Conservation (phyloP, 345 rosid species). For the Lumnitzera littorea region DNA sequence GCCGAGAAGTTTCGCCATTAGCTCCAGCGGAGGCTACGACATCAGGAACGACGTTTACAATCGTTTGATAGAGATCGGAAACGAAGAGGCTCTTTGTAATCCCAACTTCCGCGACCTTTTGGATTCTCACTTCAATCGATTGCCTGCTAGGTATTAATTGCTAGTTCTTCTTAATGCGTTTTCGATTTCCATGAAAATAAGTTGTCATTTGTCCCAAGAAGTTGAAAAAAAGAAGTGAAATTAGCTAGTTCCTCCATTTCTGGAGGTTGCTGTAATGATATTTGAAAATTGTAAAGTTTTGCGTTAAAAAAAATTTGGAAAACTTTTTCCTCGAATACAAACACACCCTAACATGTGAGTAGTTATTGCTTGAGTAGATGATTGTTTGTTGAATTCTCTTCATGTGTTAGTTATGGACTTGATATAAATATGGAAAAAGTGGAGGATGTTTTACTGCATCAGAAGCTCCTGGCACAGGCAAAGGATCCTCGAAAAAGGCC, state of each 20-base stretch:
- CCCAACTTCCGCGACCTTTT: constrained; percentile 49
- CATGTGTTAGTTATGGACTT: constrained; percentile 45
- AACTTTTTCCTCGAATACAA: no score
- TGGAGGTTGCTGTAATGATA: no score
- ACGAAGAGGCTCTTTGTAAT: constrained; percentile 34
- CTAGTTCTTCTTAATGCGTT: no score
- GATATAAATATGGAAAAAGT: constrained; percentile 65
- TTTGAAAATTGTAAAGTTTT: no score
- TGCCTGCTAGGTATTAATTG: constrained; percentile 47
- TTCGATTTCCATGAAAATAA: no score
- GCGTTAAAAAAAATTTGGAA: no score
- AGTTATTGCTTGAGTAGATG: neutral
- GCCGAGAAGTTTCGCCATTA: constrained; percentile 45
- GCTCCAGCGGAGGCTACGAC: constrained; percentile 30
- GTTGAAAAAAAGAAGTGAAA: no score
- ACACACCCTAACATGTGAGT: no score
- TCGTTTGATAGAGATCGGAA: constrained; percentile 46
- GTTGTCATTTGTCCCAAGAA: no score
- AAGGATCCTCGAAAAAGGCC: constrained; percentile 54
- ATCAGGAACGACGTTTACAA: constrained; percentile 41
- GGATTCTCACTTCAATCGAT: constrained; percentile 62
- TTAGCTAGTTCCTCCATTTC: no score
- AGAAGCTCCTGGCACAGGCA: constrained; percentile 47
- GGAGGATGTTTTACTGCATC: constrained; percentile 59
- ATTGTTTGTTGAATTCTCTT: constrained; percentile 1